Base-by-base conservation (phyloP, 139 green algal species). In the Chlorella sp. region DNA sequence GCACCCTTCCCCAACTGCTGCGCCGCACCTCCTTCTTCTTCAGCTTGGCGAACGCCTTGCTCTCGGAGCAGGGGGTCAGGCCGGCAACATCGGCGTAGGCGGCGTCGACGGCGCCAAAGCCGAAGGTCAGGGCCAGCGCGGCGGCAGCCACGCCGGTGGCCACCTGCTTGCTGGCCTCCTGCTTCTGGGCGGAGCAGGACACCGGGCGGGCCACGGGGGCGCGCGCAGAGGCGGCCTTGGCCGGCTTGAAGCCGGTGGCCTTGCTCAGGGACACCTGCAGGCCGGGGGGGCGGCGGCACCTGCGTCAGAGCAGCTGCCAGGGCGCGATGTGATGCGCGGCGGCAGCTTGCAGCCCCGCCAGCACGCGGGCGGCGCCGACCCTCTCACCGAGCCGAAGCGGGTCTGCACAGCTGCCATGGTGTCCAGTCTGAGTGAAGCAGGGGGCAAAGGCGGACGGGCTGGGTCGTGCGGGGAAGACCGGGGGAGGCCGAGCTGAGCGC, bases 21-120 rank as follows among this genome's bases (percentile, higher is more conserved):
- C 43, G 16, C 22, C 67, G 17, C 54, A 99, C 74, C 92, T 98
- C 95, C 75, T 97, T 97, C 94, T 98, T 98, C 90, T 98, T 80
- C 74, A 90, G 89, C 95, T 98, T 99, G 72, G 89, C 90, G 88
- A 96, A 99, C 17, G 93, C 93, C 94, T 99, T 99, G 93, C 91
- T 96, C 90, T 99, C 89, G 58, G 91, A 92, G 97, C 97, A 99
- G 26, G 94, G 95, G 62, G 97, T 99, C 51, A 99, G 92, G 72
- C 97, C 82, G 3, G 82, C 82, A 7, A 86, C 82, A 67, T 86
- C 82, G 44, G 82, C 82, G 80, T 99, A 95, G n/a, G 96, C 96
- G 75, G 94, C 89, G n/a, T 96, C 88, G 9, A 96, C 95, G 56
- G 82, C 62, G 46, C 87, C 87, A 38, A 98, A 87, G 81, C 79